Evolutionary conservation across 2,329 filamentous ascomycete species (phyloP).

Genomic region (Microdochium paspali): DNA sequence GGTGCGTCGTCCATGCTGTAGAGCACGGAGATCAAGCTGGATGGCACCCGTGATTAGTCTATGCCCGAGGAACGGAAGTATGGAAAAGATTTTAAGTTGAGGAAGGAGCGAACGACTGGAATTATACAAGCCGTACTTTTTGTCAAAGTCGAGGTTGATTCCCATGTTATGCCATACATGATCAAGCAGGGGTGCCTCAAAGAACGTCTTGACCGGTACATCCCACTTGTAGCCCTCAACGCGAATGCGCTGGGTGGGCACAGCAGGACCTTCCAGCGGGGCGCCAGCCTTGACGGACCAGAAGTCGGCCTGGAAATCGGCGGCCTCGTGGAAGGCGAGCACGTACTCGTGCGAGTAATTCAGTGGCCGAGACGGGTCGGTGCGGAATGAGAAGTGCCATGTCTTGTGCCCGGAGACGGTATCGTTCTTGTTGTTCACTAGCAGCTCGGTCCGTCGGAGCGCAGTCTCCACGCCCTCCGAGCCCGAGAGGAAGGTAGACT

Average conservation of each 20-base stretch:
- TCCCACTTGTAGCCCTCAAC: slow-evolving; percentile 4
- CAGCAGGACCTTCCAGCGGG: background rate
- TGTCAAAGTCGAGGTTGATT: slow-evolving; percentile 1
- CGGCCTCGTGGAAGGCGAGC: slow-evolving; percentile 2
- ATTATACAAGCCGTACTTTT: slow-evolving; percentile 1
- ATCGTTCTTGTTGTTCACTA: slow-evolving; percentile 1
- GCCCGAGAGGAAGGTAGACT: slow-evolving; percentile 3
- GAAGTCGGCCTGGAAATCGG: slow-evolving; percentile 3
- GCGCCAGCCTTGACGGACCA: slow-evolving; percentile 2
- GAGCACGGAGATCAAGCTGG: slow-evolving; percentile 2
- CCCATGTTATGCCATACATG: slow-evolving; percentile 2
- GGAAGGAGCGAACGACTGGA: background rate
- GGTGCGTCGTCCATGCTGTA: slow-evolving; percentile 1
- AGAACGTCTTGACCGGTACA: slow-evolving; percentile 1
- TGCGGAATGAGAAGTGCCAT: slow-evolving; percentile 2
- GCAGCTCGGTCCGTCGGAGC: slow-evolving; percentile 2
- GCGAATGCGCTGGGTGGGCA: background rate
- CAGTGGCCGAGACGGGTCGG: slow-evolving; percentile 1
- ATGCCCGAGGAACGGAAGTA: background rate
- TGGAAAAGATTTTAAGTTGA: background rate
- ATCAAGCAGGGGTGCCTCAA: slow-evolving; percentile 1
- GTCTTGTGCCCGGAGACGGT: slow-evolving; percentile 3
- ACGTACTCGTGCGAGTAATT: slow-evolving; percentile 3
- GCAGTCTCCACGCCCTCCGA: slow-evolving; percentile 2
- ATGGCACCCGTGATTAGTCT: background rate